These are phyloP conservation scores for Trichoderma koningii DNA, from an alignment of 2,329 filamentous ascomycete genomes.

Conservation along the genomic window DNA sequence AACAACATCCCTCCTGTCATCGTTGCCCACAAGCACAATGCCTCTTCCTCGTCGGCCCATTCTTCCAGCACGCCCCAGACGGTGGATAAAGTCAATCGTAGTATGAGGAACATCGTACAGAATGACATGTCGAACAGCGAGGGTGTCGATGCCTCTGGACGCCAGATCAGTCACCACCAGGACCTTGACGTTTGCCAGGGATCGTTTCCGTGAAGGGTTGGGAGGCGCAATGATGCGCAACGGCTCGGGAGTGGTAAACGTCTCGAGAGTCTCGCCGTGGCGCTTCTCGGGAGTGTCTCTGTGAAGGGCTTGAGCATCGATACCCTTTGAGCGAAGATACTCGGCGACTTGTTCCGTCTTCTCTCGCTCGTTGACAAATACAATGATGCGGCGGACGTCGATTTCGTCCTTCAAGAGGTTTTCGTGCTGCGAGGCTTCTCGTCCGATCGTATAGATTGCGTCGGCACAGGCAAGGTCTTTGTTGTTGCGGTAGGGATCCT, in stretches of 20 bases:
- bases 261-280: slow-evolving; percentile 72
- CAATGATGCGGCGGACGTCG: slow-evolving; percentile 81
- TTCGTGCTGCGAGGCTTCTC: slow-evolving; percentile 65
- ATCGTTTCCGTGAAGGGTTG: slow-evolving; percentile 46
- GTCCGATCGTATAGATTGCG: slow-evolving; percentile 89
- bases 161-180: slow-evolving; percentile 93
- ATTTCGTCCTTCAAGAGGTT: slow-evolving; percentile 56
- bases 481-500: slow-evolving; percentile 91
- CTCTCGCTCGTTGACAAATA: slow-evolving; percentile 96
- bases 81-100: slow-evolving; percentile 97
- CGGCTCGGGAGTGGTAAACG: slow-evolving; percentile 64
- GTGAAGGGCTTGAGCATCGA: slow-evolving; percentile 82
- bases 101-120: slow-evolving; percentile 97
- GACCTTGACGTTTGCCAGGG: slow-evolving; percentile 78
- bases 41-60: slow-evolving; percentile 91
- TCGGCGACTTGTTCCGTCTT: slow-evolving; percentile 78
- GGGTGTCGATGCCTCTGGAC: slow-evolving; percentile 89
- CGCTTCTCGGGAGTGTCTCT: slow-evolving; percentile 79
- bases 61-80: slow-evolving; percentile 84
- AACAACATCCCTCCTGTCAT: slow-evolving; percentile 87
- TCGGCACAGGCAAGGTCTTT: slow-evolving; percentile 92
- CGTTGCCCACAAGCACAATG: slow-evolving; percentile 85
- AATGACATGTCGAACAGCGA: slow-evolving; percentile 87
- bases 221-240: slow-evolving; percentile 39
- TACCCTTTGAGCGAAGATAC: slow-evolving; percentile 80